phyloP scores from a whole-genome alignment of 108 stramenopile genomes.

The Discostella pseudostelligera region DNA sequence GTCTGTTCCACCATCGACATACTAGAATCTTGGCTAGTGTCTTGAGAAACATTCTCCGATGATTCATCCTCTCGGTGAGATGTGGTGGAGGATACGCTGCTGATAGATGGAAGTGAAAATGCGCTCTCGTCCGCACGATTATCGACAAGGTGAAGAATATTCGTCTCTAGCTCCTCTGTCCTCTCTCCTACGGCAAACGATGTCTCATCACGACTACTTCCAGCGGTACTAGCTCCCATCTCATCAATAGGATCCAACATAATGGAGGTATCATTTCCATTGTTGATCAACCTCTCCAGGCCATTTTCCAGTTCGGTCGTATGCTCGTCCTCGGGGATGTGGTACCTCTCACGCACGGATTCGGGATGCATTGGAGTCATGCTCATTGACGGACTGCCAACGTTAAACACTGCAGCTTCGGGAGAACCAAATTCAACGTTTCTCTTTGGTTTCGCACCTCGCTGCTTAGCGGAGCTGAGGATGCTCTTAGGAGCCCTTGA shows the following conservation, averaged over 20 bases:
- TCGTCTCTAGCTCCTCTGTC: conserved; percentile 59
- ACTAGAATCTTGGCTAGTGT: conserved; percentile 5
- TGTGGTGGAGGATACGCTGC: conserved; percentile 15
- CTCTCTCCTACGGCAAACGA: conserved; percentile 11
- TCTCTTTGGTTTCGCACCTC: conserved; percentile 19
- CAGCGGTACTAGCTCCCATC: conserved; percentile 14
- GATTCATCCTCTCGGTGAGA: background rate
- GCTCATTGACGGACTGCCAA: conserved; percentile 73
- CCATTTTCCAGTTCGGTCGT: conserved; percentile 43
- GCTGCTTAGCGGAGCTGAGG: conserved; percentile 44
- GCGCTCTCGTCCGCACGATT: conserved; percentile 40
- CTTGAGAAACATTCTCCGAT: background rate
- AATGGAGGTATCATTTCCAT: conserved; percentile 25
- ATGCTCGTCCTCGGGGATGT: conserved; percentile 38
- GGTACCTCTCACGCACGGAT: conserved; percentile 48
- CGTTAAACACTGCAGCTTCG: conserved; percentile 70
- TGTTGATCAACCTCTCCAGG: conserved; percentile 27
- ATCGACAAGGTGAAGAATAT: conserved; percentile 52
- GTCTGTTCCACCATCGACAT: conserved; percentile 44
- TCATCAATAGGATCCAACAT: conserved; percentile 32
- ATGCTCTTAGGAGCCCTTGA: conserved; percentile 46
- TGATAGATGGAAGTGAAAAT: conserved; percentile 40
- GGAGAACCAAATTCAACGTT: conserved; percentile 83
- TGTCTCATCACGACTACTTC: conserved; percentile 36
- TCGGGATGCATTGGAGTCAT: conserved; percentile 77